Evolutionary conservation across 768 basidiomycete species (phyloP), one percentile per base, ranked within the genome.

Genomic region (Pleurotus salmoneostramineus): DNA sequence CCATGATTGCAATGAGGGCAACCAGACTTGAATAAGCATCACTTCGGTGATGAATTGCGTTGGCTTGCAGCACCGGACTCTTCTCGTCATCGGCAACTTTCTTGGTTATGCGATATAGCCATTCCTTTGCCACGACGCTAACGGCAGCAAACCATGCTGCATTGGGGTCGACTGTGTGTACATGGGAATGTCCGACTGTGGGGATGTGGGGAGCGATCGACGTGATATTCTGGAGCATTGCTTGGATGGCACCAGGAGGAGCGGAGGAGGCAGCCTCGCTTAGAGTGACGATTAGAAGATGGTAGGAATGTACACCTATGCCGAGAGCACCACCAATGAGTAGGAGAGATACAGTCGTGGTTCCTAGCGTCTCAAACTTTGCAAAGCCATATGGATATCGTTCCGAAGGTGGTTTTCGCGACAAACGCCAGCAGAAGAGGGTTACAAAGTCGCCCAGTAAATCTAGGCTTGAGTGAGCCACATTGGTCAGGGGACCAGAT

Each of bases 11-110:
- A 47, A 89, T 81, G 56, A 98, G 83, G 8, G 95, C 94, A 56
- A 99, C 93, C 50, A 89, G 63, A 64, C 94, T 95, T 3, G 94
- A 95, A 66, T 95, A 93, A 5, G 93, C 94, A 69, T 99, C 97
- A 62, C 92, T 95, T n/a, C 97, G 83, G 72, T 99, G 97, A 70
- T 98, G 96, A 57, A 95, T 81, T 5, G 96, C 97, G 69, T 98
- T 99, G n/a, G 97, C 97, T 15, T 88, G 76, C 54, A 99, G 73
- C 0, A 99, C 97, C 3, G 93, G 91, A 65, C 90, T 93, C 64
- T 87, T 86, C 71, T 98, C 95, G 64, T 93, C 84, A 58, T 92
- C 85, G 8, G 96, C 97, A 33, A 99, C 95, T 56, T 81, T 83
- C 67, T 89, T 90, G 48, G 95, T 98, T 47, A 88, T 75, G 44